Evolutionary conservation across 805 yeast species (phyloP).

Genomic region (Saccharomycodes ludwigii): DNA sequence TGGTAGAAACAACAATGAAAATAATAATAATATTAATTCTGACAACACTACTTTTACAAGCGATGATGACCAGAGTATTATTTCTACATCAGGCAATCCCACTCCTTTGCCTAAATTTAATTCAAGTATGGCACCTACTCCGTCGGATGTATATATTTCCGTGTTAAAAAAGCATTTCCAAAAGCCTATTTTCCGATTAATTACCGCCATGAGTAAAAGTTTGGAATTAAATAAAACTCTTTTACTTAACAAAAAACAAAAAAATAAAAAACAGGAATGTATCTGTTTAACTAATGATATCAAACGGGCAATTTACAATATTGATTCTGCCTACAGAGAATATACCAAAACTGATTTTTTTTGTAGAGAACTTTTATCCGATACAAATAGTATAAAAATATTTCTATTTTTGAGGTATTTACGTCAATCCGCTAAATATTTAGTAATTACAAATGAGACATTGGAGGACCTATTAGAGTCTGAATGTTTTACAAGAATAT

Average conservation of each 20-base stretch:
- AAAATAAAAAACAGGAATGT: slow-evolving; percentile 6
- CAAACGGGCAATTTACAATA: slow-evolving; percentile 18
- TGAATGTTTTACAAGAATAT: slow-evolving; percentile 18
- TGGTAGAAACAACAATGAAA: slow-evolving; percentile 1
- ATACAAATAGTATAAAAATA: slow-evolving; percentile 26
- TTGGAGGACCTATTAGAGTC: slow-evolving; percentile 8
- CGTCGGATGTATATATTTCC: too few species aligned
- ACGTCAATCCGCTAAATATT: slow-evolving; percentile 28
- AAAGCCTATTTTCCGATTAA: slow-evolving; percentile 17
- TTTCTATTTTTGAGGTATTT: slow-evolving; percentile 30
- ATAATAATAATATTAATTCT: neutral
- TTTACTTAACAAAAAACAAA: slow-evolving; percentile 5
- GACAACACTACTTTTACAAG: too few species aligned
- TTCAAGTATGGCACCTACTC: too few species aligned
- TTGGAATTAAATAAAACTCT: slow-evolving; percentile 15
- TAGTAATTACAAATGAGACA: slow-evolving; percentile 18
- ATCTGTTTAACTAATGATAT: slow-evolving; percentile 14
- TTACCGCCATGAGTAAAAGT: slow-evolving; percentile 22
- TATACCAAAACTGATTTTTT: slow-evolving; percentile 27
- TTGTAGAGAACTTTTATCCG: slow-evolving; percentile 23
- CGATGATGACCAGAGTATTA: too few species aligned
- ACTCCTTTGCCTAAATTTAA: too few species aligned
- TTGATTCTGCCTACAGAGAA: slow-evolving; percentile 25
- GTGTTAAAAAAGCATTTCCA: slow-evolving; percentile 24
- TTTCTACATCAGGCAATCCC: too few species aligned